A percentile compares a stretch with the other conserved stretches of the same genome.
Evolutionary conservation across 1,284 basidiomycete genomes (phyloP).

Genomic region (Ustilago esculenta): DNA sequence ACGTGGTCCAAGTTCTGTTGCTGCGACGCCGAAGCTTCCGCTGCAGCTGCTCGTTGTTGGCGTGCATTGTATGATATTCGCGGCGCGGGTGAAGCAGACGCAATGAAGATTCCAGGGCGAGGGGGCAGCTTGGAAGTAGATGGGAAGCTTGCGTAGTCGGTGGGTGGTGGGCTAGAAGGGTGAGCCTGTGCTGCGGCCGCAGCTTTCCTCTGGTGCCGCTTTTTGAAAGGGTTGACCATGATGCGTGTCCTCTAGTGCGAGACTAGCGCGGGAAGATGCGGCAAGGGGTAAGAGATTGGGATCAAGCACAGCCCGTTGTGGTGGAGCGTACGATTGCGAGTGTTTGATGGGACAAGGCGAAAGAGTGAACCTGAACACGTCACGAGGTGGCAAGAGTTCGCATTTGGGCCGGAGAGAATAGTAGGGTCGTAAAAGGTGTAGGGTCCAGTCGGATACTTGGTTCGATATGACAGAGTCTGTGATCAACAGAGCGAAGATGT

Average conservation of each 20-base stretch:
- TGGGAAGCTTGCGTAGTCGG: constrained; percentile 24
- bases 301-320: too few relatives aligned
- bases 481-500: too few relatives aligned
- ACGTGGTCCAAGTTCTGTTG: constrained; percentile 34
- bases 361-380: neutral
- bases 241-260: neutral
- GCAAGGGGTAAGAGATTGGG: neutral
- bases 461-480: too few relatives aligned
- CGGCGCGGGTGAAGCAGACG: constrained; percentile 7
- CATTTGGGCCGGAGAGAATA: neutral
- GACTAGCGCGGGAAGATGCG: neutral
- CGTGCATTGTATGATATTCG: constrained; percentile 1
- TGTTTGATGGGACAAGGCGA: neutral
- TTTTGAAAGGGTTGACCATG: constrained; percentile 49
- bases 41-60: constrained; percentile 2
- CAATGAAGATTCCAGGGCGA: constrained; percentile 36
- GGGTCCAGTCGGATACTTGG: too few relatives aligned
- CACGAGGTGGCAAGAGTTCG: neutral
- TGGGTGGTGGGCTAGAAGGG: constrained; percentile 9
- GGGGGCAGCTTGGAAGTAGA: constrained; percentile 16
- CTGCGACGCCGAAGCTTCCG: neutral
- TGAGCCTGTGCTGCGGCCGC: constrained; percentile 11
- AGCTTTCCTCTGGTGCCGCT: constrained; percentile 28
- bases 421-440: too few relatives aligned
- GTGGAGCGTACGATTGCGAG: neutral